Conservation (phyloP, 2,329 filamentous ascomycete genomes). For the Talaromyces sp. region DNA sequence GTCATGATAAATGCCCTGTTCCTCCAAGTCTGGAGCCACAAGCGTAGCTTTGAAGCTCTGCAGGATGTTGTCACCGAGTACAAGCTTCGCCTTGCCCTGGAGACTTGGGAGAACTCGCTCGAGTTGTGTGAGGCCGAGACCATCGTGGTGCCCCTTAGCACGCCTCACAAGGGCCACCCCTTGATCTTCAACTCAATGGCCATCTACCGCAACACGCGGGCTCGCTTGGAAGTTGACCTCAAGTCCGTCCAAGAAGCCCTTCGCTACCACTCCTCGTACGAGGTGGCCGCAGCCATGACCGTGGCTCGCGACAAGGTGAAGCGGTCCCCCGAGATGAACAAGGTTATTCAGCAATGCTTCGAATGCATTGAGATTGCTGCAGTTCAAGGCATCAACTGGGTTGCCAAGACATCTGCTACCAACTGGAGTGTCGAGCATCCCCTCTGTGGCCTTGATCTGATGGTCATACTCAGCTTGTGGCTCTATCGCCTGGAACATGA, state of each 20-base stretch:
- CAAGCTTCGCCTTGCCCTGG: conserved; percentile 88
- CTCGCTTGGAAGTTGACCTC: conserved; percentile 87
- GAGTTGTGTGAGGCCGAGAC: conserved; percentile 89
- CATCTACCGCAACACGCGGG: conserved; percentile 89
- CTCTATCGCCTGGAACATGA: conserved; percentile 99
- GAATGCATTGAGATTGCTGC: conserved; percentile 96
- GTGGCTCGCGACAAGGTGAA: conserved; percentile 89
- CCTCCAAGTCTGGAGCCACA: conserved; percentile 98
- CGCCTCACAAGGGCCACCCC: conserved; percentile 92
- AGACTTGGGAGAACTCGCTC: conserved; percentile 98
- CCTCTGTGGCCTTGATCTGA: conserved; percentile 90
- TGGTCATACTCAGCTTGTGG: conserved; percentile 97
- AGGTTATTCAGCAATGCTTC: conserved; percentile 96
- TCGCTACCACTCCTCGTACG: conserved; percentile 93
- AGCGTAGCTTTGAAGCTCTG: conserved; percentile 93
- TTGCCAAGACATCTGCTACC: conserved; percentile 92
- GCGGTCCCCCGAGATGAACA: conserved; percentile 95
- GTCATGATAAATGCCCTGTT: conserved; percentile 99
- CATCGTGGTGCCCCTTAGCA: conserved; percentile 81
- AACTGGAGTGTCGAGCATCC: conserved; percentile 99
- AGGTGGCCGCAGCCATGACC: conserved; percentile 95
- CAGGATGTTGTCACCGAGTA: conserved; percentile 98
- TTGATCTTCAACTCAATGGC: conserved; percentile 98
- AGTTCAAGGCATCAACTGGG: conserved; percentile 91
- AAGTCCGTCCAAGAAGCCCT: conserved; percentile 95